Evolutionary conservation across 2,329 filamentous ascomycete species (phyloP).

Genomic region (Apiospora kogelbergensis): DNA sequence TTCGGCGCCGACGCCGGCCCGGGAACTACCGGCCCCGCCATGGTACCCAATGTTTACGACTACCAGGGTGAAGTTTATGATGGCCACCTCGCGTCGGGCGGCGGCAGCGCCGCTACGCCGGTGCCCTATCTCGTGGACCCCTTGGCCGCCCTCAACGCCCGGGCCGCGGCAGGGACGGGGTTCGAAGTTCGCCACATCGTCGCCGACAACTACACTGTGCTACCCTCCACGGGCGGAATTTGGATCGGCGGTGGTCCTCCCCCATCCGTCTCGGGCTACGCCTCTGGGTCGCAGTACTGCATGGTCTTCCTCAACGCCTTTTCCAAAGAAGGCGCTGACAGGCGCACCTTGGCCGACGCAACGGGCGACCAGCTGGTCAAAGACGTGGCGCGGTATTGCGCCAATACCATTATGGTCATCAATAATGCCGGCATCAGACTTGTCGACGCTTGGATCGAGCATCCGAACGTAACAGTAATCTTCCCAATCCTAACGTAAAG

Average conservation of each 20-base stretch:
- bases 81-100: slow-evolving; percentile 48
- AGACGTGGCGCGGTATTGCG: slow-evolving; percentile 58
- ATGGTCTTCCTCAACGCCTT: slow-evolving; percentile 68
- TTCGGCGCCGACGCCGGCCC: slow-evolving; percentile 53
- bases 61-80: slow-evolving; percentile 13
- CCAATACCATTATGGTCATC: slow-evolving; percentile 68
- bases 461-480: slow-evolving; percentile 52
- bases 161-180: slow-evolving; percentile 37
- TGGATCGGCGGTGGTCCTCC: background rate
- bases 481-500: no score
- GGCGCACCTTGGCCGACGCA: slow-evolving; percentile 18
- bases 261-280: background rate
- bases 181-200: slow-evolving; percentile 45
- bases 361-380: slow-evolving; percentile 54
- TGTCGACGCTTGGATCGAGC: slow-evolving; percentile 55
- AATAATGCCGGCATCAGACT: slow-evolving; percentile 63
- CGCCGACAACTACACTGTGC: slow-evolving; percentile 29
- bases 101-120: slow-evolving; percentile 51
- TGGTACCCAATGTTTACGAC: slow-evolving; percentile 4
- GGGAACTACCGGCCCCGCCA: background rate
- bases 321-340: slow-evolving; percentile 51
- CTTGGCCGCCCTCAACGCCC: slow-evolving; percentile 48
- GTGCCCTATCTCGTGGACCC: slow-evolving; percentile 55
- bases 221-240: background rate
- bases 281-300: slow-evolving; percentile 25